Evolutionary conservation across 2,329 filamentous ascomycete species (phyloP).

Genomic region (Grosmannia serpens): DNA sequence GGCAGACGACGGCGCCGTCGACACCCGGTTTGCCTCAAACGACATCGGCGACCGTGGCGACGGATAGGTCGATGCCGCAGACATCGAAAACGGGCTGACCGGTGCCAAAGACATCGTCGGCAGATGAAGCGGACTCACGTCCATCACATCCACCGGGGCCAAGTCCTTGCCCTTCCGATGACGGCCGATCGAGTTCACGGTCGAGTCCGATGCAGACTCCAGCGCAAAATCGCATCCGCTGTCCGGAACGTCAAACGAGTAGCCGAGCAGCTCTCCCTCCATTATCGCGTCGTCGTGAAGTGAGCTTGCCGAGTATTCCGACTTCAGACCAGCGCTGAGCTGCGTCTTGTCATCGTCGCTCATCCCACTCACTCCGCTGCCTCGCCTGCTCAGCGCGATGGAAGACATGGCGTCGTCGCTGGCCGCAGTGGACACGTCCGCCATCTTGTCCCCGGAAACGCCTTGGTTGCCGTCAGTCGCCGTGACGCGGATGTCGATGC

Average conservation of each 20-base stretch:
- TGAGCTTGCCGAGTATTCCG: slow-evolving; percentile 36
- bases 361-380: slow-evolving; percentile 33
- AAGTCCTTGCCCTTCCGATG: slow-evolving; percentile 31
- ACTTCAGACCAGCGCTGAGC: slow-evolving; percentile 28
- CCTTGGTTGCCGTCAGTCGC: slow-evolving; percentile 4
- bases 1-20: slow-evolving; percentile 62
- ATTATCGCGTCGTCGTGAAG: slow-evolving; percentile 39
- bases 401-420: slow-evolving; percentile 12
- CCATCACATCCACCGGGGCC: slow-evolving; percentile 40
- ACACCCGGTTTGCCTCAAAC: slow-evolving; percentile 61
- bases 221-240: slow-evolving; percentile 10
- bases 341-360: slow-evolving; percentile 28
- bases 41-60: slow-evolving; percentile 60
- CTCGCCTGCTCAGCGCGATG: slow-evolving; percentile 28
- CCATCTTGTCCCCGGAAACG: background rate
- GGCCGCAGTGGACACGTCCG: slow-evolving; percentile 2
- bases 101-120: slow-evolving; percentile 30
- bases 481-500: slow-evolving; percentile 14
- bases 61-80: slow-evolving; percentile 48
- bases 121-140: slow-evolving; percentile 34
- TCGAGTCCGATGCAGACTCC: slow-evolving; percentile 27
- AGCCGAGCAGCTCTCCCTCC: slow-evolving; percentile 29
- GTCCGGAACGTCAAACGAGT: slow-evolving; percentile 14
- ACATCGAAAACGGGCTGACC: slow-evolving; percentile 54
- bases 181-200: slow-evolving; percentile 33